These are phyloP conservation scores for Beauveria asiatica DNA, from an alignment of 2,329 filamentous ascomycete species.

Conservation along the genomic window DNA sequence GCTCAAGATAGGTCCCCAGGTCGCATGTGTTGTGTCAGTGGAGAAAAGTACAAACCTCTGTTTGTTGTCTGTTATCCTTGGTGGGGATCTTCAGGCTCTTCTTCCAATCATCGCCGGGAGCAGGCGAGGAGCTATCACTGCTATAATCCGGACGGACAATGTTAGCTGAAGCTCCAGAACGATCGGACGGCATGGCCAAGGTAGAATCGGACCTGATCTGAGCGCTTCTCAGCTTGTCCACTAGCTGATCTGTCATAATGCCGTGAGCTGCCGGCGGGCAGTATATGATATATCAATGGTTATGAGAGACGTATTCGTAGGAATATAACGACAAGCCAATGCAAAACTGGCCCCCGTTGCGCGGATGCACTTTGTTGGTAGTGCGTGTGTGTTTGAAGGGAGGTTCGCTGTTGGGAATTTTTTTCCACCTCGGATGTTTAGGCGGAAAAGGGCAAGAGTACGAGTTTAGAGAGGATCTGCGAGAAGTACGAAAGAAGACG, in stretches of 20 bases:
- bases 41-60: constrained; percentile 47
- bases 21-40: background rate
- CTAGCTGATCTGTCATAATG: constrained; percentile 37
- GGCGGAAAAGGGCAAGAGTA: background rate
- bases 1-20: background rate
- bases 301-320: background rate
- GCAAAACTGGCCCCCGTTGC: background rate
- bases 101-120: constrained; percentile 58
- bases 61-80: constrained; percentile 72
- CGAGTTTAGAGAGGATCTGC: background rate
- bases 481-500: background rate
- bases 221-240: constrained; percentile 35
- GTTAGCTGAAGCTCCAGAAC: constrained; percentile 23
- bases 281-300: constrained; percentile 13
- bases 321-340: constrained; percentile 16
- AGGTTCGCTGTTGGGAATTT: constrained; percentile 5
- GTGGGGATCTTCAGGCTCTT: constrained; percentile 60
- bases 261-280: constrained; percentile 22
- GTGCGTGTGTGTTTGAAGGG: background rate
- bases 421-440: constrained; percentile 4
- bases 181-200: background rate
- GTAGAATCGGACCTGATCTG: constrained; percentile 29
- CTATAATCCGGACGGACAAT: constrained; percentile 13
- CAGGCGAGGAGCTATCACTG: constrained; percentile 39
- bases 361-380: constrained; percentile 12